Conservation (phyloP, 2,329 filamentous ascomycete genomes). For the Coniochaeta sp. region DNA sequence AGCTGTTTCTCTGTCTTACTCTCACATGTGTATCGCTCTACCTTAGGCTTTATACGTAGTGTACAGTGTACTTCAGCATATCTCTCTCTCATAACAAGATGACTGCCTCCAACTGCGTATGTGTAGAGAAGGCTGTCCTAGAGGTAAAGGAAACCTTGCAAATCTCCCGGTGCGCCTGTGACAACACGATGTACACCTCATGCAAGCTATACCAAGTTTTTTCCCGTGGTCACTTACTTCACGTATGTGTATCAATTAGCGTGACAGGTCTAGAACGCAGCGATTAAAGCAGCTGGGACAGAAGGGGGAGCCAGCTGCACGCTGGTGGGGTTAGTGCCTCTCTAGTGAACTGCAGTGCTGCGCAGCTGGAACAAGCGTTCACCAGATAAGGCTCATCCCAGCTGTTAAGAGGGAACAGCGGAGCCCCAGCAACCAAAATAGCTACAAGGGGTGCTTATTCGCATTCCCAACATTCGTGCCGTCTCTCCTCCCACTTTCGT, state of each 20-base stretch:
- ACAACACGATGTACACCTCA: too few species aligned
- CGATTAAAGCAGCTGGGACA: not conserved
- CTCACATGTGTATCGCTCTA: too few species aligned
- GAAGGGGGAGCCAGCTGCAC: not conserved
- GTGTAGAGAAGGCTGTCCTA: too few species aligned
- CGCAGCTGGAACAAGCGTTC: not conserved
- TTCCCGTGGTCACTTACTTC: not conserved
- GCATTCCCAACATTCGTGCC: not conserved
- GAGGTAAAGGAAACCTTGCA: too few species aligned
- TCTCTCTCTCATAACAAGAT: not conserved
- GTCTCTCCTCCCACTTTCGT: not conserved
- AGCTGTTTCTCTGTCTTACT: not conserved
- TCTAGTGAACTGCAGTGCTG: not conserved
- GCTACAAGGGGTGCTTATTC: not conserved
- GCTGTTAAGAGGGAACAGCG: not conserved
- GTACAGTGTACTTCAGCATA: too few species aligned
- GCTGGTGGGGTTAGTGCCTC: not conserved
- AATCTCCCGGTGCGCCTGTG: too few species aligned
- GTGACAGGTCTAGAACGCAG: not conserved
- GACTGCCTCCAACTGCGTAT: too few species aligned
- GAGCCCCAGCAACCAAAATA: not conserved
- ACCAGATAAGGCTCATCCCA: not conserved
- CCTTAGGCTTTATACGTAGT: too few species aligned
- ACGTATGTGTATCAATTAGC: not conserved
- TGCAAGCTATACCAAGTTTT: too few species aligned